phyloP scores from a whole-genome alignment of 495 filamentous ascomycete genomes.

The Bacidia rubella region DNA sequence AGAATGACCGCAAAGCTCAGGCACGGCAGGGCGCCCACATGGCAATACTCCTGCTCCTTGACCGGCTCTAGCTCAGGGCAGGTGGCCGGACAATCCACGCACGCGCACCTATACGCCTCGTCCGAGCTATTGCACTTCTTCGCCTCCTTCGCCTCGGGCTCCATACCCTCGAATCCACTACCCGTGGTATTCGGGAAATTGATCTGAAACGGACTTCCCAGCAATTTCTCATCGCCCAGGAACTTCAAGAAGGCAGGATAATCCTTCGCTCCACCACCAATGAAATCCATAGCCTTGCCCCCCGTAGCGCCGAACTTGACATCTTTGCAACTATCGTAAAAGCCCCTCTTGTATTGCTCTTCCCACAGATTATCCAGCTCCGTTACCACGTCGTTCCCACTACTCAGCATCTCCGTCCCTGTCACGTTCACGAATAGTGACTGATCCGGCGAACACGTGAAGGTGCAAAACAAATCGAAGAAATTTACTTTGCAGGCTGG shows the following conservation, averaged over 20 bases:
- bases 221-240: slow-evolving; percentile 76
- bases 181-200: slow-evolving; percentile 59
- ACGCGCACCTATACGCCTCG: slow-evolving; percentile 74
- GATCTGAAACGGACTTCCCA: slow-evolving; percentile 93
- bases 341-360: slow-evolving; percentile 71
- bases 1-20: slow-evolving; percentile 84
- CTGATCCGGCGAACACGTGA: slow-evolving; percentile 94
- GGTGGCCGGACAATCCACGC: slow-evolving; percentile 75
- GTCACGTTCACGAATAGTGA: slow-evolving; percentile 93
- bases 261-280: slow-evolving; percentile 88
- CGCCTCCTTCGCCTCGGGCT: slow-evolving; percentile 46
- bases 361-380: slow-evolving; percentile 87
- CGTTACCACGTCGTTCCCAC: slow-evolving; percentile 60
- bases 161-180: slow-evolving; percentile 46
- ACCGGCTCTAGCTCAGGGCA: slow-evolving; percentile 72
- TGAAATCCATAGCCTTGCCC: slow-evolving; percentile 81
- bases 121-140: slow-evolving; percentile 84
- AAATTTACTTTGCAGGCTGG: slow-evolving; percentile 96
- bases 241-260: slow-evolving; percentile 76
- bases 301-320: slow-evolving; percentile 94
- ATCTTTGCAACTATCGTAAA: slow-evolving; percentile 96
- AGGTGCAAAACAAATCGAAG: slow-evolving; percentile 93
- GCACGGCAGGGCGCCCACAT: slow-evolving; percentile 77
- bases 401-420: slow-evolving; percentile 46
- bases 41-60: slow-evolving; percentile 50